Evolutionary conservation across 139 green algal genomes (phyloP), one percentile per base, ranked within the genome.

Genomic region (Edaphochlamys debaryana): DNA sequence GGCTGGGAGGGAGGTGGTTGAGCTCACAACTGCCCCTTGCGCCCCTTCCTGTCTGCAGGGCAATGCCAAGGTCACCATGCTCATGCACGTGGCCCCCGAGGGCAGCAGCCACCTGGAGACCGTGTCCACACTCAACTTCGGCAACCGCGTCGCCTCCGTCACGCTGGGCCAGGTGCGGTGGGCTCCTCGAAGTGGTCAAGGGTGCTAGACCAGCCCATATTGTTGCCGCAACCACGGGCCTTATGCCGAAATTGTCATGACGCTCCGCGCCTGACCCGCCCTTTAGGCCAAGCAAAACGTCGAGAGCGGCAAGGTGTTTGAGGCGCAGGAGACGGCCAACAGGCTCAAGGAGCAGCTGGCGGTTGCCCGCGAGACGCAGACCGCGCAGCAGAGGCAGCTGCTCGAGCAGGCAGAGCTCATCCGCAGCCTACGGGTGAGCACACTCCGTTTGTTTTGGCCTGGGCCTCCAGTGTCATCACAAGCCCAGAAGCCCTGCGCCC

Each of bases 21-120:
- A n/a, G n/a, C n/a, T n/a, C n/a, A n/a, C n/a, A n/a, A n/a, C n/a
- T n/a, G n/a, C n/a, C n/a, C n/a, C n/a, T n/a, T n/a, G n/a, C n/a
- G n/a, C n/a, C n/a, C n/a, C n/a, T n/a, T n/a, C n/a, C n/a, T n/a
- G n/a, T n/a, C n/a, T n/a, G n/a, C 54, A 63, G 27, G 60, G 60
- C 13, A 84, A 96, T 56, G 94, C 93, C 40, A 92, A 92, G 83
- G 86, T 90, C 23, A 96, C 97, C 93, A 98, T 98, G 95, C 97
- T 98, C 87, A 93, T 98, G 85, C 96, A 98, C 85, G 86, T 98
- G 29, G 89, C 92, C 45, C 96, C 96, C 1, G 95, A 98, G 90
- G 80, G 52, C n/a, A 90, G 58, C 25, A 95, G 90, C 32, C 80
- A 84, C 50, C 79, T 87, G 48, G 95, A 98, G 84, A 94, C 89